These are phyloP conservation scores for Andrographis paniculata DNA, from an alignment of 305 asterid genomes.

Conservation along the genomic window DNA sequence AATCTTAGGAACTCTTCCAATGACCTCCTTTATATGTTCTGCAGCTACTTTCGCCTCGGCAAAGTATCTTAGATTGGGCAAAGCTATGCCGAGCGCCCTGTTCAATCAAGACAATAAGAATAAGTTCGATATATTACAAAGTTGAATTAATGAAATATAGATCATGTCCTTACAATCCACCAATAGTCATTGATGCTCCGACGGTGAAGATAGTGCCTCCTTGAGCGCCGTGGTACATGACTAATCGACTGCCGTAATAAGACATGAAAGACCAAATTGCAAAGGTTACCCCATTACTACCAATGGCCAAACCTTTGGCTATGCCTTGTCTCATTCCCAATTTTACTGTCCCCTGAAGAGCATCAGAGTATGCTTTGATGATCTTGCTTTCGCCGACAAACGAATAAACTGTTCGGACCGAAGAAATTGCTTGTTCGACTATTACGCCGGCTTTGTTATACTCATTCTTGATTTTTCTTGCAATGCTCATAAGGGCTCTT, in stretches of 20 bases:
- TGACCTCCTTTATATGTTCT: conserved; percentile 67
- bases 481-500: conserved; percentile 60
- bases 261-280: conserved; percentile 90
- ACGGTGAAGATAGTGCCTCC: conserved; percentile 93
- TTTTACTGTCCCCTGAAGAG: conserved; percentile 74
- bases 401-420: conserved; percentile 78
- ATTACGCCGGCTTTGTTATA: conserved; percentile 56
- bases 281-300: conserved; percentile 73
- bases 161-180: conserved; percentile 65
- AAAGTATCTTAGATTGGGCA: conserved; percentile 70
- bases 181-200: conserved; percentile 75
- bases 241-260: conserved; percentile 77
- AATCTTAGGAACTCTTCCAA: conserved; percentile 63
- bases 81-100: conserved; percentile 80
- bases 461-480: conserved; percentile 56
- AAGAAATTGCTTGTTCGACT: conserved; percentile 84
- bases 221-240: conserved; percentile 68
- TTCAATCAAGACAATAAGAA: conserved; percentile 10
- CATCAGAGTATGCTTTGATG: conserved; percentile 40
- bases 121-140: neutral
- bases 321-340: conserved; percentile 78
- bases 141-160: neutral
- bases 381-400: conserved; percentile 74
- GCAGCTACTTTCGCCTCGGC: conserved; percentile 80
- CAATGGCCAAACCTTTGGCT: conserved; percentile 88